A percentile compares a stretch with the other conserved stretches of the same genome.
Evolutionary conservation across 176 grass and related monocot species (phyloP).

Genomic region (Oropetium thomaeum): DNA sequence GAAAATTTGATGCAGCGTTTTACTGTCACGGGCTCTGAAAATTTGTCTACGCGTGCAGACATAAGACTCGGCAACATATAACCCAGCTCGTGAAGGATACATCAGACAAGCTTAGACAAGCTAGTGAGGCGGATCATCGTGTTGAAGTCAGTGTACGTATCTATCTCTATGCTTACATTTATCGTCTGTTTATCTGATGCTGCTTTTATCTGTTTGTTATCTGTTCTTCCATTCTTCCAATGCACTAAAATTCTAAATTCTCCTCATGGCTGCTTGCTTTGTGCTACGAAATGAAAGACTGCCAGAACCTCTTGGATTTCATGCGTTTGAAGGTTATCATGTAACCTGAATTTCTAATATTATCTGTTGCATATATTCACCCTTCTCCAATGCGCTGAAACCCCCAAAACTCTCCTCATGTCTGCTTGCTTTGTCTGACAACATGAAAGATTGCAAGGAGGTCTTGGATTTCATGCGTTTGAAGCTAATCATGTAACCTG

Average conservation of each 20-base stretch:
- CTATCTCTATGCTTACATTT: not conserved
- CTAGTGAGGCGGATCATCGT: conserved; percentile 79
- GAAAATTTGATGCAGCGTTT: not conserved
- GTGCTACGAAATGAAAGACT: not conserved
- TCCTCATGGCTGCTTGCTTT: not conserved
- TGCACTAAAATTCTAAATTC: not conserved
- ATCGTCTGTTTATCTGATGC: not conserved
- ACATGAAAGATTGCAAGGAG: not conserved
- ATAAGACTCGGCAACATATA: conserved; percentile 75
- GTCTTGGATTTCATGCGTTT: conserved; percentile 12
- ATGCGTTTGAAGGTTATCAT: conserved; percentile 1
- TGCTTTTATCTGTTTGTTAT: no score
- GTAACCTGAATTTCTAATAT: not conserved
- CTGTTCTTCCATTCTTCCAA: not conserved
- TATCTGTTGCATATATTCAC: not conserved
- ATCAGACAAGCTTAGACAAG: conserved; percentile 89
- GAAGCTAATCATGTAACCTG: not conserved
- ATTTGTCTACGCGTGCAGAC: conserved; percentile 47
- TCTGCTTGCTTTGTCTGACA: not conserved
- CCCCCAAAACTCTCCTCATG: conserved; percentile 1
- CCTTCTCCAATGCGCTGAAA: no score
- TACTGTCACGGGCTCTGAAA: not conserved
- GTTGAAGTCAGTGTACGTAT: conserved; percentile 76
- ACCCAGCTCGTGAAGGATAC: conserved; percentile 86
- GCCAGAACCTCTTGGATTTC: conserved; percentile 3